Evolutionary conservation across 1,284 basidiomycete genomes (phyloP).

Genomic region (Trichosporon faecale): DNA sequence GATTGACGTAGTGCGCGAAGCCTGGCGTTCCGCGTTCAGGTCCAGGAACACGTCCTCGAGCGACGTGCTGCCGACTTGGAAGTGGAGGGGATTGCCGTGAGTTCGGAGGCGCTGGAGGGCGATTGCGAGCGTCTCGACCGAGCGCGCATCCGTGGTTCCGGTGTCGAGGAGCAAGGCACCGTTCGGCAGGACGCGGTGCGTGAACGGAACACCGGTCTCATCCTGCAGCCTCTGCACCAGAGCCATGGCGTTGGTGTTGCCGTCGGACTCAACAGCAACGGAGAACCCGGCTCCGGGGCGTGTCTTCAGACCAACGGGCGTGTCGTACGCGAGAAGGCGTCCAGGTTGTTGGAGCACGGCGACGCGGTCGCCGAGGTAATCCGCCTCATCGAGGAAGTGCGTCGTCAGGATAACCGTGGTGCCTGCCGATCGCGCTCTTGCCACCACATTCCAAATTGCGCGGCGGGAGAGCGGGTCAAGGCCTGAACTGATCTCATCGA

Average conservation of each 20-base stretch:
- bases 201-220: neutral
- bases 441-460: constrained; percentile 71
- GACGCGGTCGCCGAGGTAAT: constrained; percentile 70
- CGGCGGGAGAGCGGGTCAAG: constrained; percentile 74
- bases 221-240: neutral
- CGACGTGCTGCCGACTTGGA: constrained; percentile 67
- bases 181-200: constrained; percentile 10
- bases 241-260: constrained; percentile 22
- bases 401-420: constrained; percentile 68
- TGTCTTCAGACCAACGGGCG: constrained; percentile 69
- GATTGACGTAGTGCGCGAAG: neutral
- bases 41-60: constrained; percentile 77
- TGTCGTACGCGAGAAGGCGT: constrained; percentile 66
- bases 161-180: constrained; percentile 29
- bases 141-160: constrained; percentile 57
- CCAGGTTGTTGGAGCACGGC: constrained; percentile 72
- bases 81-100: constrained; percentile 48
- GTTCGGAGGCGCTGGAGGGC: constrained; percentile 46
- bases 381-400: constrained; percentile 74
- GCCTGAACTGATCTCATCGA: constrained; percentile 71
- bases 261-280: constrained; percentile 35
- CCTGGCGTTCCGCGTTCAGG: constrained; percentile 57
- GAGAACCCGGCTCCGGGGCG: constrained; percentile 69
- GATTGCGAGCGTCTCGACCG: constrained; percentile 60
- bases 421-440: constrained; percentile 57